Evolutionary conservation across 345 rosid genomes (phyloP).

Genomic region (Pistacia integerrima): DNA sequence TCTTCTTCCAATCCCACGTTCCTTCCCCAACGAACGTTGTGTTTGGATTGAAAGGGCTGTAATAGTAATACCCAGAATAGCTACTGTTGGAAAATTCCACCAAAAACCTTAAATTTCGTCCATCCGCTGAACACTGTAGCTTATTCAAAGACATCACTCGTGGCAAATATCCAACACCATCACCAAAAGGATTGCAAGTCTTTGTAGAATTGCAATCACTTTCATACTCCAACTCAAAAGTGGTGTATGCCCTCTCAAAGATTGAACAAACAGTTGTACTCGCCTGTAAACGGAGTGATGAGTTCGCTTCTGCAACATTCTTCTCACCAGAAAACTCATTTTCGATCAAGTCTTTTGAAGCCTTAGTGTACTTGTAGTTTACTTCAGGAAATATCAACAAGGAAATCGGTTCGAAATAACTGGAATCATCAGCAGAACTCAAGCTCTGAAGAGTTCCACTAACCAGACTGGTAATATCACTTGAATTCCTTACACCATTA

Average conservation of each 20-base stretch:
- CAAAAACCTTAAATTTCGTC: slow-evolving; percentile 22
- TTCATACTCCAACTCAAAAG: slow-evolving; percentile 22
- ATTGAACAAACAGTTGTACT: slow-evolving; percentile 24
- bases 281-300: slow-evolving; percentile 15
- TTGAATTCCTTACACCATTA: slow-evolving; percentile 16
- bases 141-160: slow-evolving; percentile 19
- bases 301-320: neutral
- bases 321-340: slow-evolving; percentile 1
- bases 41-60: slow-evolving; percentile 19
- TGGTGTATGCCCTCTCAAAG: neutral
- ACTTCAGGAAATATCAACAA: slow-evolving; percentile 29
- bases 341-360: neutral
- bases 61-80: neutral
- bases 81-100: slow-evolving; percentile 23
- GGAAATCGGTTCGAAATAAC: slow-evolving; percentile 27
- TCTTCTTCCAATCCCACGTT: slow-evolving; percentile 32
- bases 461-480: slow-evolving; percentile 26
- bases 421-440: slow-evolving; percentile 13
- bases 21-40: slow-evolving; percentile 37
- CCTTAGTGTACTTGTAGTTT: slow-evolving; percentile 24
- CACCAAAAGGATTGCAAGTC: slow-evolving; percentile 27
- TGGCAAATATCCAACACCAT: slow-evolving; percentile 24
- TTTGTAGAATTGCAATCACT: slow-evolving; percentile 20
- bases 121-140: slow-evolving; percentile 30
- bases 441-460: slow-evolving; percentile 29